Evolutionary conservation across 352 stramenopile genomes (phyloP).

Genomic region (Phytophthora megakarya): DNA sequence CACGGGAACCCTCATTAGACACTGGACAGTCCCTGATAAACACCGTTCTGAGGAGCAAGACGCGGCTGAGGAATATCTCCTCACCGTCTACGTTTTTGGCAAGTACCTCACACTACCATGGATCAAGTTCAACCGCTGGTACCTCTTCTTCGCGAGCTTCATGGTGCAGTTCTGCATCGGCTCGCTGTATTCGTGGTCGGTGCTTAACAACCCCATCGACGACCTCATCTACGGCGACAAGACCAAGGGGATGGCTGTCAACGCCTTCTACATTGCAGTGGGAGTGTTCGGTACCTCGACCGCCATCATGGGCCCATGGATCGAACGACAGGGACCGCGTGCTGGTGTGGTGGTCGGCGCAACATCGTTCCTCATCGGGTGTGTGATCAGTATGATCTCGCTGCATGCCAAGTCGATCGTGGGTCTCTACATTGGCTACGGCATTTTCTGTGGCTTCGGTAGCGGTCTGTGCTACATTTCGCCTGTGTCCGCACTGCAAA

Average conservation of each 20-base stretch:
- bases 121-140: slow-evolving; percentile 66
- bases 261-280: slow-evolving; percentile 75
- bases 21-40: slow-evolving; percentile 65
- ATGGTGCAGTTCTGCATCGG: slow-evolving; percentile 76
- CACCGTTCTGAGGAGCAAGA: slow-evolving; percentile 56
- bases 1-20: slow-evolving; percentile 33
- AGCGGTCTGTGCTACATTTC: slow-evolving; percentile 80
- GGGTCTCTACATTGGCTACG: slow-evolving; percentile 71
- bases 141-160: slow-evolving; percentile 66
- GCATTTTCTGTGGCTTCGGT: slow-evolving; percentile 64
- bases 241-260: slow-evolving; percentile 62
- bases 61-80: slow-evolving; percentile 55
- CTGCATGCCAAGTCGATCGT: slow-evolving; percentile 53
- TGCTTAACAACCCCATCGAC: slow-evolving; percentile 79
- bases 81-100: slow-evolving; percentile 57
- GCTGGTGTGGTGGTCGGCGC: slow-evolving; percentile 52
- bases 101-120: slow-evolving; percentile 50
- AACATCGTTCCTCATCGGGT: slow-evolving; percentile 55
- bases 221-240: slow-evolving; percentile 49
- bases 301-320: slow-evolving; percentile 69
- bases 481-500: slow-evolving; percentile 72
- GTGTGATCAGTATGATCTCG: slow-evolving; percentile 55
- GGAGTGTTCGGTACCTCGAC: slow-evolving; percentile 65
- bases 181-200: slow-evolving; percentile 76
- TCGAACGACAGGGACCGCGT: slow-evolving; percentile 66